A percentile compares a stretch with the other conserved stretches of the same genome.
Conservation (phyloP, 371 early-diverging fungal genomes). For the Mucor lusitanicus region DNA sequence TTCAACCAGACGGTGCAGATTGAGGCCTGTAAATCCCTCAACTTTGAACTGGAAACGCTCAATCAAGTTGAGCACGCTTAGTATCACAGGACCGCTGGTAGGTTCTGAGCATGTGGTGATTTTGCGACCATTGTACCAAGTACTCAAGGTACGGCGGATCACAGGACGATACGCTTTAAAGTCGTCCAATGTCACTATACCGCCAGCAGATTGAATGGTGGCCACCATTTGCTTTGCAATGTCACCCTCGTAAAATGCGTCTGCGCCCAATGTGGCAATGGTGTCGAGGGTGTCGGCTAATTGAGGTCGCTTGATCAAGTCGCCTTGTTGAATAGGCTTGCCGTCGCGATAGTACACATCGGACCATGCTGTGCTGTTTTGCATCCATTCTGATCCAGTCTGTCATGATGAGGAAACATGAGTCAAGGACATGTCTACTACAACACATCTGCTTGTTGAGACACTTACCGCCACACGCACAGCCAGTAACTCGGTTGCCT, state of each 20-base stretch:
- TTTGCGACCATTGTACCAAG: slow-evolving; percentile 79
- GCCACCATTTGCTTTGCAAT: slow-evolving; percentile 81
- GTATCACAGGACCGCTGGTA: slow-evolving; percentile 81
- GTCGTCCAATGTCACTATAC: slow-evolving; percentile 84
- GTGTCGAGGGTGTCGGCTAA: slow-evolving; percentile 82
- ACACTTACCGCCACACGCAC: slow-evolving; percentile 46
- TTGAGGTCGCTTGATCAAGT: slow-evolving; percentile 69
- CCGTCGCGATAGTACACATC: slow-evolving; percentile 76
- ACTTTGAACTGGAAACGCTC: slow-evolving; percentile 77
- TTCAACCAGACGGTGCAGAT: slow-evolving; percentile 84
- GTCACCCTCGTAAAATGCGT: slow-evolving; percentile 87
- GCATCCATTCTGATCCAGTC: slow-evolving; percentile 35
- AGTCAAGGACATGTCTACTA: too few relatives aligned
- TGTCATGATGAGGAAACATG: not conserved
- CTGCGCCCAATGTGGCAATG: slow-evolving; percentile 81
- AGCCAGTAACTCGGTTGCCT: slow-evolving; percentile 61
- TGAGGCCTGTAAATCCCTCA: slow-evolving; percentile 56
- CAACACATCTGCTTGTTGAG: not conserved
- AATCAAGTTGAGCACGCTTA: slow-evolving; percentile 87
- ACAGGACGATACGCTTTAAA: slow-evolving; percentile 70
- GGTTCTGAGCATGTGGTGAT: slow-evolving; percentile 73
- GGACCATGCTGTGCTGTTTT: slow-evolving; percentile 41
- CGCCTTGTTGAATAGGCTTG: slow-evolving; percentile 63
- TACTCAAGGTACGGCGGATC: slow-evolving; percentile 62
- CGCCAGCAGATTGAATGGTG: slow-evolving; percentile 70